phyloP scores from a whole-genome alignment of 306 rosid genomes.

The Cucurbita ficifolia region DNA sequence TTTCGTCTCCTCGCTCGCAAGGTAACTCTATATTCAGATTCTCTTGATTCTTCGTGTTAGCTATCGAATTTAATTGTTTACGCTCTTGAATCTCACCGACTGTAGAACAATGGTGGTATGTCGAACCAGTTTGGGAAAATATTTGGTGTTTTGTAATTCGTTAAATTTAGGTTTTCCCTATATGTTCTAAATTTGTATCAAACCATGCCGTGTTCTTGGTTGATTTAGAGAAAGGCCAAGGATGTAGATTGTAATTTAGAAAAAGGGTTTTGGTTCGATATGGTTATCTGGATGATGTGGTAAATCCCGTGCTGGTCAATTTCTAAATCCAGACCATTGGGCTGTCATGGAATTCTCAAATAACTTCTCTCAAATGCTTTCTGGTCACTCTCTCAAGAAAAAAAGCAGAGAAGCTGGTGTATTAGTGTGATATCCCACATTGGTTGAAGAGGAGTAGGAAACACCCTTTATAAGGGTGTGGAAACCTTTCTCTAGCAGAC shows the following conservation, averaged over 20 bases:
- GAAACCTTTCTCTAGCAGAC: too few relatives aligned
- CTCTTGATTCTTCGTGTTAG: neutral
- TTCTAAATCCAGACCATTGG: neutral
- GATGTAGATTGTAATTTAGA: neutral
- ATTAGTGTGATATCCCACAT: neutral
- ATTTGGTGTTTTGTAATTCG: neutral
- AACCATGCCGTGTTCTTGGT: neutral
- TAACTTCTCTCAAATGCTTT: neutral
- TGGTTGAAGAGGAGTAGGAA: too few relatives aligned
- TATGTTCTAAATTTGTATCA: neutral
- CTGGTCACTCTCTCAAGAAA: neutral
- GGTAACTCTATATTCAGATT: slow-evolving; percentile 14
- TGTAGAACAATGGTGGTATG: neutral
- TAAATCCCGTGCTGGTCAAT: neutral
- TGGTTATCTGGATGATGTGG: neutral
- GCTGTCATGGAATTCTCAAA: neutral
- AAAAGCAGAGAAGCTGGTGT: neutral
- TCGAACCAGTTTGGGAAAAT: neutral
- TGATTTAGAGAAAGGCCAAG: neutral
- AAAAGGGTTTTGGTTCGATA: neutral
- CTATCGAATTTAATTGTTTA: neutral
- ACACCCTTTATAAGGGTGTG: too few relatives aligned
- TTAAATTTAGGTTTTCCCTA: neutral
- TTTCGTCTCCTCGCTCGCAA: slow-evolving; percentile 89
- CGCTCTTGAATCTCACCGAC: neutral